Evolutionary conservation across 768 basidiomycete species (phyloP), one percentile per base, ranked within the genome.

Genomic region (Xerocomellus amylosporus): DNA sequence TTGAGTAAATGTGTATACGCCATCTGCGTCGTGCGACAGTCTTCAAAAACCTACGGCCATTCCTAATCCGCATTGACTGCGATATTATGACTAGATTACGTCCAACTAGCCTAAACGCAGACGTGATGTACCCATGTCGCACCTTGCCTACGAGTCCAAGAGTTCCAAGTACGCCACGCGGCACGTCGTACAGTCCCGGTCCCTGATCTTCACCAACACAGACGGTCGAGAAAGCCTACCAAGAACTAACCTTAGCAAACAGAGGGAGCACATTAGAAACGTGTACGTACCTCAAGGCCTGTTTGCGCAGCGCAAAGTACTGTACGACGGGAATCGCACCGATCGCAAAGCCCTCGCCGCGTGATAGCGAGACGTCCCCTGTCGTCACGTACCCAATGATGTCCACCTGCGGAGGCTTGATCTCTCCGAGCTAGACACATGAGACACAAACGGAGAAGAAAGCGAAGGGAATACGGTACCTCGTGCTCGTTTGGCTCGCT

Each of bases 311-410:
- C 34, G 80, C 76, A 24, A 87, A 59, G 34, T 84, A 72, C 50
- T 73, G 73, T 26, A 68, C 62, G 13, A 94, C 65, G 4, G 90
- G 75, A 17, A 98, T 71, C 0, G 86, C 83, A 17, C 86, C 96
- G 13, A 97, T 77, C 3, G 83, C 94, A 61, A 83, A 83, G 0
- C 91, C 93, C 54, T 80, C 73, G 0, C 95, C 95, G 28, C 85
- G 80, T 0, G 84, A 78, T 8, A 98, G 77, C 2, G 94, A 95
- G 66, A 81, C 88, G 55, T 85, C 85, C 0, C 94, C 95, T 3
- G 89, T 86, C 0, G 93, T 92, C 19, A 93, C 78, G 63, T 89
- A 90, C 1, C 96, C 95, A 49, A 96, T 82, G 24, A 90, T 77
- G 4, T 71, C 65, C 4, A 73, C 66, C 44, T 75, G 64, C 2